A percentile compares a stretch with the other conserved stretches of the same genome.
Conservation (phyloP, 1,284 basidiomycete genomes). For the Ceratobasidium sp. region DNA sequence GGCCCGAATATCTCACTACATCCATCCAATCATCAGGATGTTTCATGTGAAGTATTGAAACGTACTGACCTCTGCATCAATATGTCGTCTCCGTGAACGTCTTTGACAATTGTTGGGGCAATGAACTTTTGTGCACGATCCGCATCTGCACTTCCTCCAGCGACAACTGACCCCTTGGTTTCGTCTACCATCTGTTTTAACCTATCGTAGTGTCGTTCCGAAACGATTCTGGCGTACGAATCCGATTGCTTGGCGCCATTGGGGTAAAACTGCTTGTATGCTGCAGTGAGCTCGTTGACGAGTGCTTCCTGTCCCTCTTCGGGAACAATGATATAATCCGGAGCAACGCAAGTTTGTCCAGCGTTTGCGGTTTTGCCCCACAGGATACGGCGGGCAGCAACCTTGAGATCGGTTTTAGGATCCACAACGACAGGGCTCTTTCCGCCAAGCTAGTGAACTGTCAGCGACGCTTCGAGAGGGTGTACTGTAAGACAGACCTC, state of each 20-base stretch:
- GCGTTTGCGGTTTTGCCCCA: conserved; percentile 83
- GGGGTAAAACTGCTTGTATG: conserved; percentile 52
- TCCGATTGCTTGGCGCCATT: conserved; percentile 54
- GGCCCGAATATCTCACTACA: conserved; percentile 73
- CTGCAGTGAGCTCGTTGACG: conserved; percentile 59
- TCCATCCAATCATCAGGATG: background rate
- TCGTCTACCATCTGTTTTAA: conserved; percentile 52
- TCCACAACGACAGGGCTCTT: conserved; percentile 88
- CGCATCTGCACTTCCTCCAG: conserved; percentile 57
- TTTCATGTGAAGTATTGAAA: background rate
- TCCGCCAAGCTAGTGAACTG: conserved; percentile 63
- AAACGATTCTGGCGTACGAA: conserved; percentile 58
- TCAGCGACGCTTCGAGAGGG: background rate
- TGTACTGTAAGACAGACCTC: conserved; percentile 58
- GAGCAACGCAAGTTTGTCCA: conserved; percentile 75
- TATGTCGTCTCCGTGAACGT: conserved; percentile 59
- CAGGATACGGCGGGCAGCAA: conserved; percentile 68
- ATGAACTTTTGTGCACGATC: conserved; percentile 54
- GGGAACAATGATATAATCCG: conserved; percentile 68
- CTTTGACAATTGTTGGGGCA: conserved; percentile 58
- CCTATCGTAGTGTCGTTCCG: conserved; percentile 59
- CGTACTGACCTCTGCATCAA: conserved; percentile 60
- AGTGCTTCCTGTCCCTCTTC: conserved; percentile 60
- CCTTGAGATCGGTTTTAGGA: conserved; percentile 64
- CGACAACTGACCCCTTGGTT: conserved; percentile 58